Base-by-base conservation (phyloP, 129 eudicot genomes). In the Centaurea solstitialis region DNA sequence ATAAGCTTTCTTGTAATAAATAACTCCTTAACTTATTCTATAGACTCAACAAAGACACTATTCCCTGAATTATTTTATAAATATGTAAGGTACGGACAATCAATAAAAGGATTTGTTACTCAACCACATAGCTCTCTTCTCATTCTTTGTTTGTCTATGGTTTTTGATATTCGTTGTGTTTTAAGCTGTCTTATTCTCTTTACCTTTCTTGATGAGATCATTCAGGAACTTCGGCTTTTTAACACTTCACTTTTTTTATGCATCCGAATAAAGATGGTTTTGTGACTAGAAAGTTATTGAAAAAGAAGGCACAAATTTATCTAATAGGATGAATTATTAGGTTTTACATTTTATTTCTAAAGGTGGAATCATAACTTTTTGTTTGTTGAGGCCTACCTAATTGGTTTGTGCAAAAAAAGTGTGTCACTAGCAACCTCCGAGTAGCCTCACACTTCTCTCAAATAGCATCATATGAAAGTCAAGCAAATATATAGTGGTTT, bases 241-340 rank as follows among this genome's bases (percentile, higher is more conserved):
- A 4, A 38, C 50, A 80, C 13, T 59, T 59, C 13, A 28, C 68
- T 65, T 40, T 20, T 12, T 3, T 15, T 2, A 72, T 40, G 57
- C 65, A 57, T 57, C 17, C 65, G 65, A 57, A 57, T 39, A 65
- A 39, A 76, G 80, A 45, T 81, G 21, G 39, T 23, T 50, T 67
- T 74, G 75, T 74, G 85, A 74, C 80, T 45, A 53, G 80, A 75
- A 81, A 81, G 80, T 81, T 71, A 68, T 50, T 67, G 76, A 43
- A 68, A 68, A 47, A 43, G 66, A 66, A 26, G 26, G 76, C 61
- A 66, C 68, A 33, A 75, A 75, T 15, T 50, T 35, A 15, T 7
- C 67, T 81, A 9, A 4, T 1, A 11, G 17, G 64, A 57, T 57
- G 22, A 17, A 6, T 57, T 57, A 15, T 57, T 57, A 17, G 21